Base-by-base conservation (phyloP, 148 eudicot species). In the Polygonum aviculare region DNA sequence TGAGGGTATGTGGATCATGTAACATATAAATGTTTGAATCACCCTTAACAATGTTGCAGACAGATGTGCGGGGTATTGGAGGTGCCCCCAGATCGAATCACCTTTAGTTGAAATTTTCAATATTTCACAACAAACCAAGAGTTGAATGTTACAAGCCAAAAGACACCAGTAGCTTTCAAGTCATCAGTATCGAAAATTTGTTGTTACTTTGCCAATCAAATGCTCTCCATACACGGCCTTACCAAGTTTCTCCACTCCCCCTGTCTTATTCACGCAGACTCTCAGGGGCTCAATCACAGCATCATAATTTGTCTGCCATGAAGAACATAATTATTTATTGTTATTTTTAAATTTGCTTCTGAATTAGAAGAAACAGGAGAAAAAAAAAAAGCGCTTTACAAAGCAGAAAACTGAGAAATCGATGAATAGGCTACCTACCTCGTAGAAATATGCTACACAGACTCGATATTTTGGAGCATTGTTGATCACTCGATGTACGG, bases 11-110 rank as follows among this genome's bases (percentile, higher is more conserved):
- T 26, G 31, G 31, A 26, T 26, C 31, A 26, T 26, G 31, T 26
- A 26, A 26, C 31, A 26, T 26, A 26, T 26, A 0, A 51, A 15
- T 44, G 6, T 1, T 1, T 3, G 16, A 51, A 51, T 51, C 78
- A 95, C 97, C 98, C 92, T 90, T 12, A 95, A 79, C 96, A 35
- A 92, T 90, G 69, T 95, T 95, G 87, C 98, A 92, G 70, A 95
- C 92, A 77, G 92, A 95, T 78, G 98, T 87, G 57, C 96, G 96
- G 10, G 94, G 96, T 74, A 95, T 83, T 9, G 98, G 93, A 62
- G 86, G 86, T 69, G 97, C 97, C 85, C 97, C 85, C 90, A 89
- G 77, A 95, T 95, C 98, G 97, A 95, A 77, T 95, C 98, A 75
- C 97, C 97, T 12, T 50, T 50, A 50, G 18, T 14, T 18, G 16